Evolutionary conservation across 73 alveolate genomes (phyloP).

Genomic region (Tetrahymena elliotti): DNA sequence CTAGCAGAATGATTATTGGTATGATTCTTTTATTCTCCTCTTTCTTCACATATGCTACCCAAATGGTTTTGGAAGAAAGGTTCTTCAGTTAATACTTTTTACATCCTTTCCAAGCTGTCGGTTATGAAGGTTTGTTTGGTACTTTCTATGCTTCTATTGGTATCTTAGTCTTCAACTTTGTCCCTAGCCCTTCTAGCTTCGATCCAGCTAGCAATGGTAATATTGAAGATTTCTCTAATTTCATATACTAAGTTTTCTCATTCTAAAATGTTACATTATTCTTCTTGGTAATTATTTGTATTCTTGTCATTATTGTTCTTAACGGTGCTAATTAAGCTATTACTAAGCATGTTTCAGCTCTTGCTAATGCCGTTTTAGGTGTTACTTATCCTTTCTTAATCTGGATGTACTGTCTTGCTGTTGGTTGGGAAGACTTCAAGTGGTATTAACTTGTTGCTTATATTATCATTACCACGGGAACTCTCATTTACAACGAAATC

Average conservation of each 20-base stretch:
- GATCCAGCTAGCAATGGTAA: neutral
- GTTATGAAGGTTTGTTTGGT: slow-evolving; percentile 92
- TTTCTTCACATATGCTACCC: slow-evolving; percentile 59
- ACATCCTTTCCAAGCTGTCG: slow-evolving; percentile 85
- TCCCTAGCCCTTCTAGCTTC: slow-evolving; percentile 42
- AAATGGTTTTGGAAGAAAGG: slow-evolving; percentile 74
- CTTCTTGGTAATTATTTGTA: slow-evolving; percentile 21
- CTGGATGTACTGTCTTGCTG: slow-evolving; percentile 69
- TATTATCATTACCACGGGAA: slow-evolving; percentile 67
- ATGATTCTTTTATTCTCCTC: neutral
- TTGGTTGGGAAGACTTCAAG: slow-evolving; percentile 71
- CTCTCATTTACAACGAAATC: slow-evolving; percentile 80
- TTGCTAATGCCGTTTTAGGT: slow-evolving; percentile 71
- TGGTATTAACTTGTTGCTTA: slow-evolving; percentile 79
- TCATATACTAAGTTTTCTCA: slow-evolving; percentile 48
- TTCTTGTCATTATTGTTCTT: slow-evolving; percentile 52
- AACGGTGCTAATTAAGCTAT: slow-evolving; percentile 73
- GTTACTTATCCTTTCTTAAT: slow-evolving; percentile 73
- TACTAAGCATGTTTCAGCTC: slow-evolving; percentile 75
- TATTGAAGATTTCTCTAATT: slow-evolving; percentile 41
- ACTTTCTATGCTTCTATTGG: slow-evolving; percentile 43
- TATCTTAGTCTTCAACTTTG: slow-evolving; percentile 55
- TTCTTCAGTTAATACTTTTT: slow-evolving; percentile 60
- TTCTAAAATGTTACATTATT: slow-evolving; percentile 40
- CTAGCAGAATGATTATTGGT: neutral